Base-by-base conservation (phyloP, 2,329 filamentous ascomycete species). In the Penicillium sp. region DNA sequence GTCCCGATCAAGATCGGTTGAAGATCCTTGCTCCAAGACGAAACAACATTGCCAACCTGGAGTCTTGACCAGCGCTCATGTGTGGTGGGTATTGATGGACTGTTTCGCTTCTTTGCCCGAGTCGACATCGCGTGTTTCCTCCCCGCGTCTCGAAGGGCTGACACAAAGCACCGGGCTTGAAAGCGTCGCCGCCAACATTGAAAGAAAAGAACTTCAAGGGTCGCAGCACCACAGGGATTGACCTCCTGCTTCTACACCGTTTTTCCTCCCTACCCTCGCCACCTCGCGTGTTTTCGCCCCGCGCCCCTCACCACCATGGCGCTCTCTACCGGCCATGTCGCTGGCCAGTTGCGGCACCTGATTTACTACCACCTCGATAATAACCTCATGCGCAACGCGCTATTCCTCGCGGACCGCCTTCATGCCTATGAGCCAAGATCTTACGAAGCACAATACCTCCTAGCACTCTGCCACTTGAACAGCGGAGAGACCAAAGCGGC, bases 371-470 rank as follows among this genome's bases (percentile, higher is more conserved):
- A 83, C 61, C 81, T 98, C 64, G 93, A 98, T 73, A 94, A 95
- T 63, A 84, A 89, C 59, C 81, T 90, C 25, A 77, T 86, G 60
- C 83, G 90, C 40, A 97, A 94, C 62, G 93, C 93, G 41, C 81
- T 95, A 28, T 98, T 98, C 70, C 87, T 95, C 47, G 86, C 93
- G 45, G 87, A 91, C 59, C 82, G 93, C 50, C 79, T 96, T 14
- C 78, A 82, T 47, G 90, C 88, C 35, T 86, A 91, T 56, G 91
- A 97, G 57, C 80, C 85, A 16, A 82, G 86, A 56, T 86, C 83
- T 14, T 76, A 79, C 43, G 93, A 98, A 67, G 83, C 87, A 19
- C 76, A 81, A 31, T 90, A 94, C 62, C 79, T 98, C 9, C 74
- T 95, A 33, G 81, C 90, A 10, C 79, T 94, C 31, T 94, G 88